A percentile compares a stretch with the other conserved stretches of the same genome.
These are phyloP conservation scores for Globisporangium abappressorium DNA, from an alignment of 352 stramenopile species.

Conservation along the genomic window DNA sequence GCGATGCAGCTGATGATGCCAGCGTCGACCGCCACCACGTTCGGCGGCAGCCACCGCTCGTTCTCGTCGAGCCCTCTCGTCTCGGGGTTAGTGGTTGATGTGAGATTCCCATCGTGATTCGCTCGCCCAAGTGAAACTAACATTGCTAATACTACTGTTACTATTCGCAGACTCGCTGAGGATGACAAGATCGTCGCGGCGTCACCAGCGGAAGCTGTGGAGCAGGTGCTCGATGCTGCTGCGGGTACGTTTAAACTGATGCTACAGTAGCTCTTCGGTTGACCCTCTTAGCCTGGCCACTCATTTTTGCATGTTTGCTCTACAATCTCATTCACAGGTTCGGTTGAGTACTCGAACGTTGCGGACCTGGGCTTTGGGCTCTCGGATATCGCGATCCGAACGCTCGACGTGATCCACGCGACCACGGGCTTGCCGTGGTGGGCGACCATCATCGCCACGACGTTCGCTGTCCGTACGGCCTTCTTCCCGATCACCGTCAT, in stretches of 20 bases:
- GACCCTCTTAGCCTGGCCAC: not conserved
- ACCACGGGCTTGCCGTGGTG: slow-evolving; percentile 86
- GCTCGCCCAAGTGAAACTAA: not conserved
- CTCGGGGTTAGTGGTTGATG: slow-evolving; percentile 29
- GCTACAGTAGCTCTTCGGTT: not conserved
- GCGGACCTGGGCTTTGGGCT: slow-evolving; percentile 69
- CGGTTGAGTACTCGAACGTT: slow-evolving; percentile 49
- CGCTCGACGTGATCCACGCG: slow-evolving; percentile 70
- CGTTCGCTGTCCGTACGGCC: slow-evolving; percentile 62
- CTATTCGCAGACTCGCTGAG: slow-evolving; percentile 26
- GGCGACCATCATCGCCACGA: slow-evolving; percentile 83
- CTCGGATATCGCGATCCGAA: slow-evolving; percentile 69
- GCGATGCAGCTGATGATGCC: slow-evolving; percentile 41
- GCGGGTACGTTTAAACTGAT: slow-evolving; percentile 19
- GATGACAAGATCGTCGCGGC: slow-evolving; percentile 46
- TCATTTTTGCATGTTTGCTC: not conserved
- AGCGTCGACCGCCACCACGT: slow-evolving; percentile 27
- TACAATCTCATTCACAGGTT: slow-evolving; percentile 22
- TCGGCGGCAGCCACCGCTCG: slow-evolving; percentile 36
- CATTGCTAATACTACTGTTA: not conserved
- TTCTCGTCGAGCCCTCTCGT: slow-evolving; percentile 58
- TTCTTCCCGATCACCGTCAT: slow-evolving; percentile 80
- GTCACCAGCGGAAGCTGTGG: slow-evolving; percentile 40
- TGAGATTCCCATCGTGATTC: not conserved
- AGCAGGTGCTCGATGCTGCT: slow-evolving; percentile 46